phyloP scores from a whole-genome alignment of 306 rosid species.

The Quercus cerris region DNA sequence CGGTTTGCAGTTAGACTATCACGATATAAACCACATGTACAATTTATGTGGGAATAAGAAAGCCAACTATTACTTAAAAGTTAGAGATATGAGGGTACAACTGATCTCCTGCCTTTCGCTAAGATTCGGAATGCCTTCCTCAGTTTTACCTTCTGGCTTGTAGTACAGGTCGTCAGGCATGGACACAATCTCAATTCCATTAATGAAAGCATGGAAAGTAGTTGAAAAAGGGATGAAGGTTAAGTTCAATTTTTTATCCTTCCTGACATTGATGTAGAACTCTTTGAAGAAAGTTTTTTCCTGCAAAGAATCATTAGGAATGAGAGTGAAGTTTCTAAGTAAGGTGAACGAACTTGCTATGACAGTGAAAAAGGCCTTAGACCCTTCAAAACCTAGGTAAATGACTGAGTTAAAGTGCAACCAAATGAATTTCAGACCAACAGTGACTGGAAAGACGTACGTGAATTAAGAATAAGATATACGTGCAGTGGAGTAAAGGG shows the following conservation, averaged over 20 bases:
- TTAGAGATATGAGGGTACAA: too few relatives aligned
- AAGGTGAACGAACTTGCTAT: neutral
- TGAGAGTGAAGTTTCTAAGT: neutral
- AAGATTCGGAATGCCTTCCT: neutral
- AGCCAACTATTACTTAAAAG: too few relatives aligned
- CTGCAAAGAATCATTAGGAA: neutral
- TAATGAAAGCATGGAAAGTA: neutral
- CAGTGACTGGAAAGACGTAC: neutral
- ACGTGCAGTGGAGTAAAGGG: neutral
- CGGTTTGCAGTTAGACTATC: too few relatives aligned
- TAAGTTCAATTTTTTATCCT: neutral
- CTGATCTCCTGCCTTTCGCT: too few relatives aligned
- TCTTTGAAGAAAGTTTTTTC: neutral
- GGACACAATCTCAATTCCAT: neutral
- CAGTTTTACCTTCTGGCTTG: too few relatives aligned
- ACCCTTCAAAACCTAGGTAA: neutral
- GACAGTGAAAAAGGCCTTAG: neutral
- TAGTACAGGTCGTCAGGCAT: neutral
- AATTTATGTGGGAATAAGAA: too few relatives aligned
- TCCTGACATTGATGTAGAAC: neutral
- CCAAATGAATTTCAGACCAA: neutral
- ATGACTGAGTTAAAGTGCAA: neutral
- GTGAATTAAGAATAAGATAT: neutral
- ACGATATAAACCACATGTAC: too few relatives aligned
- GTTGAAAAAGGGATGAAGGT: neutral